phyloP scores from a whole-genome alignment of 2,329 filamentous ascomycete species.

The Didymella glomerata region DNA sequence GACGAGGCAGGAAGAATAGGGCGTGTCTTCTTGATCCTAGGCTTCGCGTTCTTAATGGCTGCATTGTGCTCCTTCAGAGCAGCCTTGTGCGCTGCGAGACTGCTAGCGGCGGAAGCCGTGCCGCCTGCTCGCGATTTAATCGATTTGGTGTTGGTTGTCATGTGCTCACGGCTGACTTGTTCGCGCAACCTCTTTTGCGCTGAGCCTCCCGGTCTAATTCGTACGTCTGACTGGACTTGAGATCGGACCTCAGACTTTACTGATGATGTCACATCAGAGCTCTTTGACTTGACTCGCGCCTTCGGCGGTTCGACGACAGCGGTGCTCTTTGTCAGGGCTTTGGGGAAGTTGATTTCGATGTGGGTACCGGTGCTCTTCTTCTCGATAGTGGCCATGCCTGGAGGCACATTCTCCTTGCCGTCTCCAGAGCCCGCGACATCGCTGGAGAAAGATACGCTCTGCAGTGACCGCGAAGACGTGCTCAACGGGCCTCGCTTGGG shows the following conservation, averaged over 20 bases:
- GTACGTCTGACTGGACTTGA: constrained; percentile 30
- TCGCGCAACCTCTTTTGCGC: constrained; percentile 46
- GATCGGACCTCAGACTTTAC: constrained; percentile 17
- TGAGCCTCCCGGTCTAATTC: constrained; percentile 37
- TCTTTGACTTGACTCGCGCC: constrained; percentile 26
- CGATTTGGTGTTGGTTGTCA: constrained; percentile 43
- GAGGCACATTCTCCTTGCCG: constrained; percentile 71
- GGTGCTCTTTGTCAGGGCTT: constrained; percentile 36
- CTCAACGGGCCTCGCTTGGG: constrained; percentile 62
- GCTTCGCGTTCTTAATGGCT: constrained; percentile 40
- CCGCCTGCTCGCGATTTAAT: constrained; percentile 42
- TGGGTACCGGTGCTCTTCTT: constrained; percentile 39
- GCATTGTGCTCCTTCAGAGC: constrained; percentile 32
- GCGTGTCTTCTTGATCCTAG: constrained; percentile 31
- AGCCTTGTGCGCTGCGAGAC: constrained; percentile 30
- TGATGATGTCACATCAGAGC: constrained; percentile 28
- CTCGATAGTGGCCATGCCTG: constrained; percentile 51
- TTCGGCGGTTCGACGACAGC: constrained; percentile 29
- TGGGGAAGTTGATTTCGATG: constrained; percentile 45
- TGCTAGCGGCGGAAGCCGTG: constrained; percentile 40
- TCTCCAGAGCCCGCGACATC: constrained; percentile 63
- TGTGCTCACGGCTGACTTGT: constrained; percentile 41
- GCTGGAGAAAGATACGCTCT: constrained; percentile 52
- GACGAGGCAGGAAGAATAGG: constrained; percentile 41
- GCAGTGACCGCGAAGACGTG: constrained; percentile 49